Percentiles rank a stretch among this genome's conserved stretches.
Evolutionary conservation across 2,329 filamentous ascomycete genomes (phyloP).

Genomic region (Ceratocystis albifundus): DNA sequence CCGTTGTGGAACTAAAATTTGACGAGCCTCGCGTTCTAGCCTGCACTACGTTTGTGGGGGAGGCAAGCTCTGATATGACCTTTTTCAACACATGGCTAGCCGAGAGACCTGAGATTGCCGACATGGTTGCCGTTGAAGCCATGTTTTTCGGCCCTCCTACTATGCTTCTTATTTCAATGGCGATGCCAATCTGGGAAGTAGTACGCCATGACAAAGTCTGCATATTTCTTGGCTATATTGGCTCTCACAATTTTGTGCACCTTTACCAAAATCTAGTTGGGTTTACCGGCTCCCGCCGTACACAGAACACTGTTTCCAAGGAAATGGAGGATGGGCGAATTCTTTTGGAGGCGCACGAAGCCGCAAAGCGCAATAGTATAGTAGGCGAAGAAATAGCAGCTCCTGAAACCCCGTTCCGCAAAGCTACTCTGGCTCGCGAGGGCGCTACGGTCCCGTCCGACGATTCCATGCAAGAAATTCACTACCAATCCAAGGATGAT

Average conservation of each 20-base stretch:
- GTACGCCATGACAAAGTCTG: conserved; percentile 57
- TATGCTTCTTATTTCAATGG: conserved; percentile 56
- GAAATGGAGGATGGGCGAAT: conserved; percentile 48
- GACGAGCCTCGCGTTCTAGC: conserved; percentile 53
- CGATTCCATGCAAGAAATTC: conserved; percentile 19
- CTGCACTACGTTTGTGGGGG: conserved; percentile 55
- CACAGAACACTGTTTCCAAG: conserved; percentile 34
- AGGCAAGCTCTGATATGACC: conserved; percentile 53
- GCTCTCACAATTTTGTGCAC: conserved; percentile 55
- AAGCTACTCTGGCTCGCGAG: conserved; percentile 11
- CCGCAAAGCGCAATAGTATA: conserved; percentile 27
- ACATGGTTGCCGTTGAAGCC: conserved; percentile 51
- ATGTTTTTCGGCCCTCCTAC: conserved; percentile 58
- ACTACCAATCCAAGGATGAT: conserved; percentile 26
- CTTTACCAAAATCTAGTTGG: conserved; percentile 50
- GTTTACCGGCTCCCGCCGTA: conserved; percentile 21
- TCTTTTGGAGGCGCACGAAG: conserved; percentile 42
- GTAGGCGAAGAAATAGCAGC: conserved; percentile 16
- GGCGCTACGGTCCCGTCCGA: conserved; percentile 6
- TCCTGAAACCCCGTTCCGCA: conserved; percentile 16
- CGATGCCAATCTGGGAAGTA: conserved; percentile 50
- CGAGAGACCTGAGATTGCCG: conserved; percentile 43
- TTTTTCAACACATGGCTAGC: conserved; percentile 57
- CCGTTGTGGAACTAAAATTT: conserved; percentile 46
- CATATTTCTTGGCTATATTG: conserved; percentile 53